Evolutionary conservation across 2,329 filamentous ascomycete genomes (phyloP).

Genomic region (Botryotinia calthae): DNA sequence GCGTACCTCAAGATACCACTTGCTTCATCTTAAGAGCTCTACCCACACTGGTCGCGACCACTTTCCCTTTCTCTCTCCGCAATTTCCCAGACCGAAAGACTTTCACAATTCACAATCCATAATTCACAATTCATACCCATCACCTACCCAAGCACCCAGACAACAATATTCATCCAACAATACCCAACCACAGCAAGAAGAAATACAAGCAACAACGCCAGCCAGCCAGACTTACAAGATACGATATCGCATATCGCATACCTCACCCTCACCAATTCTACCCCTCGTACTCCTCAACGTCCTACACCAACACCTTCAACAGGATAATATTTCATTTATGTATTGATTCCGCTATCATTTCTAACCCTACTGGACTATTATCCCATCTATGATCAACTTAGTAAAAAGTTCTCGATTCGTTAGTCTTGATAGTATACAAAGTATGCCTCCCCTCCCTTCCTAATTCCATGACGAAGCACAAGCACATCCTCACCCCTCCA

Average conservation of each 20-base stretch:
- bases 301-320: neutral
- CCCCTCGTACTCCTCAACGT: neutral
- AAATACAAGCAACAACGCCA: too few relatives aligned
- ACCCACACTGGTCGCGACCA: too few relatives aligned
- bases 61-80: too few relatives aligned
- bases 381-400: neutral
- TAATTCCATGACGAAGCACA: neutral
- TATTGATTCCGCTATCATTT: neutral
- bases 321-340: neutral
- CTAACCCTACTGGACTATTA: neutral
- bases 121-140: too few relatives aligned
- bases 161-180: too few relatives aligned
- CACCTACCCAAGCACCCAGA: too few relatives aligned
- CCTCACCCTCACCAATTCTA: neutral
- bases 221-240: too few relatives aligned
- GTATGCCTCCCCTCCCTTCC: neutral
- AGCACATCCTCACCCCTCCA: neutral
- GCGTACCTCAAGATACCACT: too few relatives aligned
- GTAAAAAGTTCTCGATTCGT: neutral
- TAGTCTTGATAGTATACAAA: constrained; percentile 9
- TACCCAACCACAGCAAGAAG: too few relatives aligned
- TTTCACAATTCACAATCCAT: too few relatives aligned
- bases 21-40: too few relatives aligned
- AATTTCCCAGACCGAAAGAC: too few relatives aligned
- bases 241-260: neutral